These are phyloP conservation scores for Chytriomyces hyalinus DNA, from an alignment of 192 early-diverging fungal species.

Conservation along the genomic window DNA sequence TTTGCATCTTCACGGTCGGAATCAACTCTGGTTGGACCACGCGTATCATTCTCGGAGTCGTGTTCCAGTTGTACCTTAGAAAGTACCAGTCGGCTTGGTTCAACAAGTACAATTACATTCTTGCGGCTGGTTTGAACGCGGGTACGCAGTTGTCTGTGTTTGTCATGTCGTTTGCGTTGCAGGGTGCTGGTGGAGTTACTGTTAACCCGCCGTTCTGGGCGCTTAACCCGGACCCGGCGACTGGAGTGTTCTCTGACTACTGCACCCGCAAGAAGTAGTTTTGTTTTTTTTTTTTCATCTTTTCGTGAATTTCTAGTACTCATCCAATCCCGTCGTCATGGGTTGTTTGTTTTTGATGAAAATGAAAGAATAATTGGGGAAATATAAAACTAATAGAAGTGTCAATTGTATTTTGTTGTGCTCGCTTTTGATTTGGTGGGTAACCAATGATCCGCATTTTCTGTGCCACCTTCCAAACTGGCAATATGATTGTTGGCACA, in stretches of 20 bases:
- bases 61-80: slow-evolving; percentile 76
- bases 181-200: not conserved
- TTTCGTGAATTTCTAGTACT: too few relatives aligned
- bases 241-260: slow-evolving; percentile 15
- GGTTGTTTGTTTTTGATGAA: too few relatives aligned
- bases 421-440: too few relatives aligned
- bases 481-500: too few relatives aligned
- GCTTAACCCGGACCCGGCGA: slow-evolving; percentile 17
- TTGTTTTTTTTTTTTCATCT: too few relatives aligned
- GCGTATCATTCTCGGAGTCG: slow-evolving; percentile 60
- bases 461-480: too few relatives aligned
- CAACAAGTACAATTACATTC: slow-evolving; percentile 61
- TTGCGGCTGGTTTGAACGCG: slow-evolving; percentile 61
- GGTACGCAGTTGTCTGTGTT: slow-evolving; percentile 36
- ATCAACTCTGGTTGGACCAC: slow-evolving; percentile 21
- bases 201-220: slow-evolving; percentile 16
- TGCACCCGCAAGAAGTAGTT: not conserved
- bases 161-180: slow-evolving; percentile 2
- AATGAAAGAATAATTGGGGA: too few relatives aligned
- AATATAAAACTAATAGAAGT: too few relatives aligned
- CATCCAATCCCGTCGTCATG: too few relatives aligned
- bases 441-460: too few relatives aligned
- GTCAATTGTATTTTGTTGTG: too few relatives aligned
- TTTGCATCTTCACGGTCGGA: slow-evolving; percentile 48
- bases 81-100: slow-evolving; percentile 69